phyloP scores from a whole-genome alignment of 139 green algal species.

The Tetratostichococcus sp. region DNA sequence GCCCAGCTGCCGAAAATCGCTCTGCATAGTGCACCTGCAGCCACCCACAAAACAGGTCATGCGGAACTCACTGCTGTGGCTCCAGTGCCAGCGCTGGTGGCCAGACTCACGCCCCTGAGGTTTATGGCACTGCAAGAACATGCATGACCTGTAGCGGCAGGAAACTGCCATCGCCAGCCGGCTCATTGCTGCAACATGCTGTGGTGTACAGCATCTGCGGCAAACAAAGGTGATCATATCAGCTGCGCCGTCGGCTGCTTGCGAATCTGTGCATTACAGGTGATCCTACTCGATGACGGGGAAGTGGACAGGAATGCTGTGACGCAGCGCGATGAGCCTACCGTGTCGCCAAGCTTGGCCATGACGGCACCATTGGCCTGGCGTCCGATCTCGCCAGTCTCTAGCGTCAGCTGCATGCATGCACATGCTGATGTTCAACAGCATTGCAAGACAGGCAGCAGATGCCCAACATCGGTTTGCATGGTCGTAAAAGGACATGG shows the following conservation, averaged over 20 bases:
- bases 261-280: no score
- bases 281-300: no score
- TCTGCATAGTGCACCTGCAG: conserved; percentile 91
- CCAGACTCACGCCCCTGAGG: no score
- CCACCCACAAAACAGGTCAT: no score
- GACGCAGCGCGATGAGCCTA: conserved; percentile 25
- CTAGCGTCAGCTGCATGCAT: conserved; percentile 65
- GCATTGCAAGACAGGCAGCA: no score
- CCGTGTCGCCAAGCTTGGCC: conserved; percentile 82
- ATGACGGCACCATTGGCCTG: conserved; percentile 91
- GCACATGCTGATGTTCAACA: background rate
- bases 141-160: conserved; percentile 63
- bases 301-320: no score
- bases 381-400: conserved; percentile 89
- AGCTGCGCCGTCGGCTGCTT: no score
- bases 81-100: no score
- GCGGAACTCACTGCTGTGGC: no score
- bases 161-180: conserved; percentile 72
- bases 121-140: no score
- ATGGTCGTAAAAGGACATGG: no score
- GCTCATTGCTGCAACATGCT: conserved; percentile 61
- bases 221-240: background rate
- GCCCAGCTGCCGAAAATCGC: conserved; percentile 86
- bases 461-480: no score
- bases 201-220: conserved; percentile 87